Base-by-base conservation (phyloP, 1,139 yeast species). In the Arxiozyma bovina region DNA sequence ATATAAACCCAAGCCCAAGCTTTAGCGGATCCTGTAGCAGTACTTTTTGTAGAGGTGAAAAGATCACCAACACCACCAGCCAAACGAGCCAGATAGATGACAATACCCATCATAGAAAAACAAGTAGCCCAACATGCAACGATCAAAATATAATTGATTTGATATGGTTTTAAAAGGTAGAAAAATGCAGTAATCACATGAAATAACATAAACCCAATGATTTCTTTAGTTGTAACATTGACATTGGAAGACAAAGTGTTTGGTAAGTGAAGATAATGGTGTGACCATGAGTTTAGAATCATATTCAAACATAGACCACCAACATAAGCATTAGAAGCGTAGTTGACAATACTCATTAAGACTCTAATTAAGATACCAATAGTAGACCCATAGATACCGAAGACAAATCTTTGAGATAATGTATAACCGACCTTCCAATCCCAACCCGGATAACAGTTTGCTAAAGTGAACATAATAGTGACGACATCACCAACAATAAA, bases 341-440 rank as follows among this genome's bases (percentile, higher is more conserved):
- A 75, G 67, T 74, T 73, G 30, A 75, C 74, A 43, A 74, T 67
- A 51, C 75, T 70, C 60, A 75, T 68, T 53, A 75, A 58, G 45
- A 74, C 70, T 63, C 79, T 70, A 48, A 76, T 68, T 45, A 74
- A 56, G 53, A 77, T 70, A 52, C 78, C 77, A 22, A 76, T 61
- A 38, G 69, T 69, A 7, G 75, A 74, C 15, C 77, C 77, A 54
- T 70, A 67, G 38, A 76, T 73, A 41, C 81, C 81, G 59, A 76
- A 77, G 1, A 74, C 71, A 48, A 75, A 70, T 63, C 80, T 69
- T 57, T 75, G 77, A 43, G 73, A 71, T 34, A 77, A 58, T 1
- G 80, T 74, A 59, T 68, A 77, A 15, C 80, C 80, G 47, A 77
- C 71, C 61, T 75, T 77, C 70, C 74, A 77, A 53, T 72, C 73